Evolutionary conservation across 768 basidiomycete genomes (phyloP).

Genomic region (Suillus discolor): DNA sequence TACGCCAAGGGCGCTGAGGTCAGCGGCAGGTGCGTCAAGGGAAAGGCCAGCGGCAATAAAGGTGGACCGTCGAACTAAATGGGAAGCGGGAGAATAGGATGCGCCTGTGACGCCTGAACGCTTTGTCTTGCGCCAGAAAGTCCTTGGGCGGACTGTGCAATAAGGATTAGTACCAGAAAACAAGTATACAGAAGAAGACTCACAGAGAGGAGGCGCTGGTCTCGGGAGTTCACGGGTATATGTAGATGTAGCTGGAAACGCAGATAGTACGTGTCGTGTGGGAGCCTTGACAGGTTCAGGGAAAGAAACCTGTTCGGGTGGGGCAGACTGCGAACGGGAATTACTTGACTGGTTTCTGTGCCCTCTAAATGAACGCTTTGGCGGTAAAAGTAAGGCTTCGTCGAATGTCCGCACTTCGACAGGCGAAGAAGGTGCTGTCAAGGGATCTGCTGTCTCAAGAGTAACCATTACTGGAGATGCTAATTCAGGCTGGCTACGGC

Average conservation of each 20-base stretch:
- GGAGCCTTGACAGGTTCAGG: slow-evolving; percentile 9
- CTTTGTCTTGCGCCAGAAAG: slow-evolving; percentile 77
- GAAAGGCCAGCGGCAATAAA: slow-evolving; percentile 78
- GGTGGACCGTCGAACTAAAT: slow-evolving; percentile 75
- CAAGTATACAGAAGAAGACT: slow-evolving; percentile 29
- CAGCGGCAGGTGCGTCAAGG: slow-evolving; percentile 60
- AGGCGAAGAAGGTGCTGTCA: slow-evolving; percentile 28
- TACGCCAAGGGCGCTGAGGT: slow-evolving; percentile 63
- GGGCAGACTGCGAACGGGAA: slow-evolving; percentile 27
- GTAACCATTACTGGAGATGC: slow-evolving; percentile 34
- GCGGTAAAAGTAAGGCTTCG: slow-evolving; percentile 27
- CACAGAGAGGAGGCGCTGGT: slow-evolving; percentile 68
- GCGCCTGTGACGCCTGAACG: slow-evolving; percentile 72
- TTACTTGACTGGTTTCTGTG: slow-evolving; percentile 12
- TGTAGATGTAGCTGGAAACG: slow-evolving; percentile 12
- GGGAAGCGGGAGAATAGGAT: slow-evolving; percentile 72
- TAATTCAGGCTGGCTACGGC: slow-evolving; percentile 31
- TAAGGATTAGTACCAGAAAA: not conserved
- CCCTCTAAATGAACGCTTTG: slow-evolving; percentile 30
- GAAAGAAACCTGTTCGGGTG: slow-evolving; percentile 12
- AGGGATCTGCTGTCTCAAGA: slow-evolving; percentile 28
- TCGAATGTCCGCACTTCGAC: slow-evolving; percentile 23
- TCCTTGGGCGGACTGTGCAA: slow-evolving; percentile 70
- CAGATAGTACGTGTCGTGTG: slow-evolving; percentile 18
- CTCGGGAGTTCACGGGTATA: slow-evolving; percentile 47